phyloP scores from a whole-genome alignment of 768 basidiomycete species.

The Serpula lacrymans region DNA sequence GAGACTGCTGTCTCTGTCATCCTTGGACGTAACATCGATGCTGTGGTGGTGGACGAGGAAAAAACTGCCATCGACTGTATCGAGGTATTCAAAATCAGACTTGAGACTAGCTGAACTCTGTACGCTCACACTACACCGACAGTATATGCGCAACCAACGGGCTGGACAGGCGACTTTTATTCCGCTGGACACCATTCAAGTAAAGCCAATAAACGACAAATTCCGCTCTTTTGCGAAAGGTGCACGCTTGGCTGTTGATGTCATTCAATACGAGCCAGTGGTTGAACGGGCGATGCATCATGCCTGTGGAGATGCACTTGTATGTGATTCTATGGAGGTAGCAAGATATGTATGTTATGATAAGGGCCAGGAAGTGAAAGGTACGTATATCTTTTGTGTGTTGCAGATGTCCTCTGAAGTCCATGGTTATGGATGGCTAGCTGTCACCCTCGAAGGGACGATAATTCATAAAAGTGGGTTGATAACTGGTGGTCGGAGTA shows the following conservation, averaged over 20 bases:
- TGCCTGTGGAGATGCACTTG: conserved; percentile 91
- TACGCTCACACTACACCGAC: background rate
- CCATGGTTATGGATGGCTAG: conserved; percentile 34
- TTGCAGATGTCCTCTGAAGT: conserved; percentile 1
- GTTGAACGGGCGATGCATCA: conserved; percentile 96
- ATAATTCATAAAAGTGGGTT: conserved; percentile 96
- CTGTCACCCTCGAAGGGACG: conserved; percentile 95
- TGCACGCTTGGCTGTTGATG: conserved; percentile 80
- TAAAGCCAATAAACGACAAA: conserved; percentile 91
- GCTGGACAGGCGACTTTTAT: conserved; percentile 97
- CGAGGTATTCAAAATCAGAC: conserved; percentile 57
- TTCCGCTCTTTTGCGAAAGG: conserved; percentile 90
- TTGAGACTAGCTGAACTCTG: background rate
- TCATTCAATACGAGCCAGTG: conserved; percentile 76
- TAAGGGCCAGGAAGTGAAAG: conserved; percentile 95
- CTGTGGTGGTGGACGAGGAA: conserved; percentile 95
- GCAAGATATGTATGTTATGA: conserved; percentile 91
- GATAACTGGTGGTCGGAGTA: conserved; percentile 92
- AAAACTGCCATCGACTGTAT: conserved; percentile 98
- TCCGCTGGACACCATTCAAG: conserved; percentile 96
- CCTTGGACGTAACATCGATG: conserved; percentile 91
- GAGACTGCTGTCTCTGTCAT: conserved; percentile 89
- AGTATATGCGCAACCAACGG: conserved; percentile 95
- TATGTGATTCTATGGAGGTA: conserved; percentile 95
- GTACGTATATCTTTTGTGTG: conserved; percentile 38